These are phyloP conservation scores for Russula brevipes DNA, from an alignment of 768 basidiomycete species.

Conservation along the genomic window DNA sequence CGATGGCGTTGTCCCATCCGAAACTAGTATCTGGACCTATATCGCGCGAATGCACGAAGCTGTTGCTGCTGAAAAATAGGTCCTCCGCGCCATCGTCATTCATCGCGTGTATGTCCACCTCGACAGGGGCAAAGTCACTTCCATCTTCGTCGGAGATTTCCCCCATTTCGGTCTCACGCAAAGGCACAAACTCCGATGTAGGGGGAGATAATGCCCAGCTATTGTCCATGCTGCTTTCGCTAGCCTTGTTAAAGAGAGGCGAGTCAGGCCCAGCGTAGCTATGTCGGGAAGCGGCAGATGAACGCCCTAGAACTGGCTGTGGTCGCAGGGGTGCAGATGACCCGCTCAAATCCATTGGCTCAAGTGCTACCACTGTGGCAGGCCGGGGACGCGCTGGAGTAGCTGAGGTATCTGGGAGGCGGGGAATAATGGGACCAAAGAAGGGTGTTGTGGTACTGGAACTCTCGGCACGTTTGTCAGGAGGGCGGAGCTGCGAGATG, in stretches of 20 bases:
- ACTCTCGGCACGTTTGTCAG: conserved; percentile 16
- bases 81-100: conserved; percentile 22
- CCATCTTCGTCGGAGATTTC: conserved; percentile 24
- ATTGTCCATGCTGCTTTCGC: not conserved
- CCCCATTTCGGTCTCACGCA: conserved; percentile 19
- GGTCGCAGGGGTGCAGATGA: conserved; percentile 13
- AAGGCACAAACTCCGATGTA: conserved; percentile 3
- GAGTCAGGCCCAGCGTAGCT: conserved; percentile 18
- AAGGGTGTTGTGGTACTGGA: conserved; percentile 24
- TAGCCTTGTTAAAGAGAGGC: conserved; percentile 4
- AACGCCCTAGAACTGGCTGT: conserved; percentile 9
- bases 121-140: conserved; percentile 22
- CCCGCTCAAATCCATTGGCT: conserved; percentile 15
- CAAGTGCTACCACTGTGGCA: conserved; percentile 16
- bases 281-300: conserved; percentile 6
- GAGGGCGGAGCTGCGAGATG: conserved; percentile 15
- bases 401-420: not conserved
- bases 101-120: conserved; percentile 20
- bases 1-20: conserved; percentile 19
- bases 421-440: conserved; percentile 23
- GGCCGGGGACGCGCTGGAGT: conserved; percentile 15
- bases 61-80: conserved; percentile 25
- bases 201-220: conserved; percentile 14
- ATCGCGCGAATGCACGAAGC: conserved; percentile 20
- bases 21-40: conserved; percentile 25